phyloP scores from a whole-genome alignment of 1,284 basidiomycete species.

The Phlebopus sp. region DNA sequence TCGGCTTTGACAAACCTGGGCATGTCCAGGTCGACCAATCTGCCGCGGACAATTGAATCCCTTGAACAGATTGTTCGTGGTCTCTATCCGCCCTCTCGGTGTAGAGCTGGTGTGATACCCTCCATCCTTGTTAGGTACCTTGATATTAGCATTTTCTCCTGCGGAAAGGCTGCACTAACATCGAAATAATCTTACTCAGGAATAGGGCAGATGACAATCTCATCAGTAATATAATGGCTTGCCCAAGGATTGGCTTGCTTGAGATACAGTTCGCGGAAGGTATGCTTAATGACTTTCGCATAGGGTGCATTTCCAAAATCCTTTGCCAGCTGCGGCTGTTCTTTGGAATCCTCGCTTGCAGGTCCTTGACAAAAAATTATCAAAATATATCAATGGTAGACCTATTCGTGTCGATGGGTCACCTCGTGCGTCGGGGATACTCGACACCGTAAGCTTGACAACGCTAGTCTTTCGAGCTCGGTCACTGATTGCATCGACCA shows the following conservation, averaged over 20 bases:
- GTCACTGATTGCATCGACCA: not conserved
- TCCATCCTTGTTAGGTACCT: slow-evolving; percentile 55
- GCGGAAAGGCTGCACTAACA: not conserved
- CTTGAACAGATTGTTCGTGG: slow-evolving; percentile 74
- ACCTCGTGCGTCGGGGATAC: slow-evolving; percentile 74
- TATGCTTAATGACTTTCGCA: slow-evolving; percentile 20
- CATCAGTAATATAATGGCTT: slow-evolving; percentile 64
- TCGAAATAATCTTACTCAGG: slow-evolving; percentile 32
- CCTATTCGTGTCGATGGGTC: slow-evolving; percentile 73
- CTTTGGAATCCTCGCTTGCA: slow-evolving; percentile 66
- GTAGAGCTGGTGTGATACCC: slow-evolving; percentile 44
- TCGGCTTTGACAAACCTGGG: not conserved
- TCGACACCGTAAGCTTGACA: slow-evolving; percentile 62
- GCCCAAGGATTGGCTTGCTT: slow-evolving; percentile 63
- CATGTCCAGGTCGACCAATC: slow-evolving; percentile 56
- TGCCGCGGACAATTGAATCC: slow-evolving; percentile 76
- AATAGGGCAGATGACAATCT: slow-evolving; percentile 74
- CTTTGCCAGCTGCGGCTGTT: slow-evolving; percentile 54
- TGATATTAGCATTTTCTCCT: not conserved
- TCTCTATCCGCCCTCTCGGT: slow-evolving; percentile 59
- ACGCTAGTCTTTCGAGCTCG: not conserved
- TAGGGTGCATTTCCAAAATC: not conserved
- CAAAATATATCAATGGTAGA: slow-evolving; percentile 68
- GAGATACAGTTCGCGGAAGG: slow-evolving; percentile 64
- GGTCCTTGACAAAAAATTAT: slow-evolving; percentile 60